A percentile compares a stretch with the other conserved stretches of the same genome.
Conservation (phyloP, 371 early-diverging fungal species). For the Mortierella sp. region DNA sequence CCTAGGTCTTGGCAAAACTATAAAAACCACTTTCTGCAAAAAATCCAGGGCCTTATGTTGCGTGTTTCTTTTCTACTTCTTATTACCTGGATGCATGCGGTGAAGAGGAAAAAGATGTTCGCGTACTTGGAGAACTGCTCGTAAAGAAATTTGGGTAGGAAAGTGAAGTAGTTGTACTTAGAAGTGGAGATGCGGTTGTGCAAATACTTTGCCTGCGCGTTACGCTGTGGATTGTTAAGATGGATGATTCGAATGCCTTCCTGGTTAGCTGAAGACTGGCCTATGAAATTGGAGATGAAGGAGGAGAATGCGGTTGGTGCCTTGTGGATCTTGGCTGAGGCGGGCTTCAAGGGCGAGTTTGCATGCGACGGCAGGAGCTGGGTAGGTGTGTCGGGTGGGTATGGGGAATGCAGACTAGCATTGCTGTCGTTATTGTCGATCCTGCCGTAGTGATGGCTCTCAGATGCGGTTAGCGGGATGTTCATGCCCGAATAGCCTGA, state of each 20-base stretch:
- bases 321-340: constrained; percentile 30
- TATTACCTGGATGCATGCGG: constrained; percentile 87
- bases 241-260: constrained; percentile 75
- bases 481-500: constrained; percentile 56
- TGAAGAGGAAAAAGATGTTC: constrained; percentile 96
- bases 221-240: constrained; percentile 83
- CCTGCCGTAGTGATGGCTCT: constrained; percentile 37
- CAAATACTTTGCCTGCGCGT: constrained; percentile 79
- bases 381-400: constrained; percentile 33
- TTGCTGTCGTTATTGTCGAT: constrained; percentile 26
- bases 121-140: constrained; percentile 96
- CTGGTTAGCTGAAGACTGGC: constrained; percentile 34
- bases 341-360: background rate
- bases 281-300: constrained; percentile 38
- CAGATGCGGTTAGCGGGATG: constrained; percentile 50
- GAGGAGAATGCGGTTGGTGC: constrained; percentile 17
- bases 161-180: constrained; percentile 91
- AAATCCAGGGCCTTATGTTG: no score
- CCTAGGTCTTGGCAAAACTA: background rate
- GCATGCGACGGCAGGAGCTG: constrained; percentile 5
- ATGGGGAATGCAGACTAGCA: constrained; percentile 15
- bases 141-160: constrained; percentile 91
- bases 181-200: constrained; percentile 90
- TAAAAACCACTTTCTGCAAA: background rate
- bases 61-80: no score